phyloP scores from a whole-genome alignment of 768 basidiomycete species.

The Myochromella boudieri region DNA sequence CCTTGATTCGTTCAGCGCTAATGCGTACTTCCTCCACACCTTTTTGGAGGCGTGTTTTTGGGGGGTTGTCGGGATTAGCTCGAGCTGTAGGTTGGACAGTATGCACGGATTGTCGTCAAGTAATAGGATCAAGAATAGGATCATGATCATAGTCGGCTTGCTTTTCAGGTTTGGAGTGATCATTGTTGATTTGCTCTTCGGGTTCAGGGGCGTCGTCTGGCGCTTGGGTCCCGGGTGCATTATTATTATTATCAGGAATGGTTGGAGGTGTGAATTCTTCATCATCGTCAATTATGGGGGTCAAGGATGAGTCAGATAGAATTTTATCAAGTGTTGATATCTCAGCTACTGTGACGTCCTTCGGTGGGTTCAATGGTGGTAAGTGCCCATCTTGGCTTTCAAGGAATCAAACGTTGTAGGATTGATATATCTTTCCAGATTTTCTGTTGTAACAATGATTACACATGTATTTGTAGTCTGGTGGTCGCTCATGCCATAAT shows the following conservation, averaged over 20 bases:
- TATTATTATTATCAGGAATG: not conserved
- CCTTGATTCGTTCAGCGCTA: not conserved
- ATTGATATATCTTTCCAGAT: conserved; percentile 16
- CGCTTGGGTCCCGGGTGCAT: not conserved
- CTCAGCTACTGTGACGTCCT: too few relatives aligned
- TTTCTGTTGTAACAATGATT: conserved; percentile 24
- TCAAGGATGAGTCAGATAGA: not conserved
- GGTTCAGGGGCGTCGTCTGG: not conserved
- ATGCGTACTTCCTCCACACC: not conserved
- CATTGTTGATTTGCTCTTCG: too few relatives aligned
- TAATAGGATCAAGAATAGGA: too few relatives aligned
- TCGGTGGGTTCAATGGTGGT: not conserved
- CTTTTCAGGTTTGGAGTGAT: too few relatives aligned
- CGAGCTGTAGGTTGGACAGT: not conserved
- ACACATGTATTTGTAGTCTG: conserved; percentile 24
- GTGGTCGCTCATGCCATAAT: conserved; percentile 19
- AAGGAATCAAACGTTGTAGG: conserved; percentile 26
- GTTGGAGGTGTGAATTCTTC: not conserved
- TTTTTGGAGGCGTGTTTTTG: not conserved
- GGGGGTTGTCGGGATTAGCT: not conserved
- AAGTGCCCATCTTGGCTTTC: conserved; percentile 19
- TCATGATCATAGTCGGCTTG: too few relatives aligned
- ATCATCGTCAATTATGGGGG: not conserved
- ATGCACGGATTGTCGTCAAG: not conserved
- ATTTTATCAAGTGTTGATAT: too few relatives aligned